phyloP scores from a whole-genome alignment of 2,329 filamentous ascomycete genomes.

The Aspergillus sp. region DNA sequence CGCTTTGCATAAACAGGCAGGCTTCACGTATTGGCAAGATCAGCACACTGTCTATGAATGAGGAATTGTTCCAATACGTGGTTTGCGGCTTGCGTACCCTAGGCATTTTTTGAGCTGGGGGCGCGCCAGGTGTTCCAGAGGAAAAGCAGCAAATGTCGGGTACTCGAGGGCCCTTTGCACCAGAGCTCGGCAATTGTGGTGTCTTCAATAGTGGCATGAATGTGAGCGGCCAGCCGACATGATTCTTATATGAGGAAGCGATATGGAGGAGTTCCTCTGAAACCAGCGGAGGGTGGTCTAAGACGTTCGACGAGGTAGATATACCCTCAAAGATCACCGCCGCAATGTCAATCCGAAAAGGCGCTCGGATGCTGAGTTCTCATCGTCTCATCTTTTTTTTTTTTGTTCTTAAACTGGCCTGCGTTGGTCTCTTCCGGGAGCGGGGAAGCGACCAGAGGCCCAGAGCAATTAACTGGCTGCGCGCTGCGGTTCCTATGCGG shows the following conservation, averaged over 20 bases:
- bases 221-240: background rate
- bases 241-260: background rate
- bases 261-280: background rate
- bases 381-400: background rate
- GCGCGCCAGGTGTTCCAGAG: background rate
- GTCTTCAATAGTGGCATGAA: background rate
- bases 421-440: background rate
- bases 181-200: background rate
- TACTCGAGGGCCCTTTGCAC: background rate
- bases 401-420: background rate
- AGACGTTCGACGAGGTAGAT: background rate
- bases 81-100: background rate
- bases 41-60: conserved; percentile 1
- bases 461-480: background rate
- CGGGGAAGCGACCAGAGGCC: background rate
- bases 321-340: background rate
- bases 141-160: background rate
- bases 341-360: background rate
- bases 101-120: conserved; percentile 1
- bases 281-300: background rate
- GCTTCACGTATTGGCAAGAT: background rate
- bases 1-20: background rate
- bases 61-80: background rate
- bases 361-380: background rate
- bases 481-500: background rate